A percentile compares a stretch with the other conserved stretches of the same genome.
These are phyloP conservation scores for Castanea sativa DNA, from an alignment of 306 rosid genomes.

Conservation along the genomic window DNA sequence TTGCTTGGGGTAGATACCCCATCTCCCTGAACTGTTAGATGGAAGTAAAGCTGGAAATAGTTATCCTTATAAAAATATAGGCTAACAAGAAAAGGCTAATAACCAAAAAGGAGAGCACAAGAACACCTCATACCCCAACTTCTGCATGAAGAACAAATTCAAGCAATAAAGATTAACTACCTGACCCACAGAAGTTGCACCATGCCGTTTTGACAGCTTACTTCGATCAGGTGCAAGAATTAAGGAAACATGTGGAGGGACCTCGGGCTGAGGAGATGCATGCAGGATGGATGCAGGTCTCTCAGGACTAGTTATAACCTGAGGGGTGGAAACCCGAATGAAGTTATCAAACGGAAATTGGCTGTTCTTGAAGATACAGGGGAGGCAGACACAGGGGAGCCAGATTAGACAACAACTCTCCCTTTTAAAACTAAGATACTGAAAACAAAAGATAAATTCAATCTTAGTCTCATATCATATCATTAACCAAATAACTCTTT, in stretches of 20 bases:
- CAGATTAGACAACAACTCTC: too few species aligned
- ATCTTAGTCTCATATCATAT: too few species aligned
- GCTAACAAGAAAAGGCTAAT: background rate
- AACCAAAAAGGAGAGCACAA: background rate
- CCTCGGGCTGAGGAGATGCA: too few species aligned
- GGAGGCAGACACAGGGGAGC: too few species aligned
- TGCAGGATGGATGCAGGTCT: too few species aligned
- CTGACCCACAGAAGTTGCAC: conserved; percentile 98
- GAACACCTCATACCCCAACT: conserved; percentile 1
- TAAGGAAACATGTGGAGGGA: conserved; percentile 73
- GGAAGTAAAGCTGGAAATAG: conserved; percentile 21
- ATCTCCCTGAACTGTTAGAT: conserved; percentile 81
- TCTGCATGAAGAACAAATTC: conserved; percentile 2
- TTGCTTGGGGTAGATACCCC: conserved; percentile 92
- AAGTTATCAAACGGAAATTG: too few species aligned
- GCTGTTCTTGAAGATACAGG: too few species aligned
- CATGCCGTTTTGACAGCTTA: conserved; percentile 95
- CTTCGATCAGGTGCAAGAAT: conserved; percentile 96
- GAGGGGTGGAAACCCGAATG: too few species aligned
- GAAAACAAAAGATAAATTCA: too few species aligned
- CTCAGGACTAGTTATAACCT: too few species aligned
- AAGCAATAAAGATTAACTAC: conserved; percentile 25
- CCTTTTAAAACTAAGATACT: too few species aligned
- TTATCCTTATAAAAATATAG: conserved; percentile 8
- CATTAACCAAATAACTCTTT: too few species aligned